Percentiles rank a stretch among this genome's conserved stretches.
phyloP scores from a whole-genome alignment of 345 rosid species.

The Anastatica hierochuntica region DNA sequence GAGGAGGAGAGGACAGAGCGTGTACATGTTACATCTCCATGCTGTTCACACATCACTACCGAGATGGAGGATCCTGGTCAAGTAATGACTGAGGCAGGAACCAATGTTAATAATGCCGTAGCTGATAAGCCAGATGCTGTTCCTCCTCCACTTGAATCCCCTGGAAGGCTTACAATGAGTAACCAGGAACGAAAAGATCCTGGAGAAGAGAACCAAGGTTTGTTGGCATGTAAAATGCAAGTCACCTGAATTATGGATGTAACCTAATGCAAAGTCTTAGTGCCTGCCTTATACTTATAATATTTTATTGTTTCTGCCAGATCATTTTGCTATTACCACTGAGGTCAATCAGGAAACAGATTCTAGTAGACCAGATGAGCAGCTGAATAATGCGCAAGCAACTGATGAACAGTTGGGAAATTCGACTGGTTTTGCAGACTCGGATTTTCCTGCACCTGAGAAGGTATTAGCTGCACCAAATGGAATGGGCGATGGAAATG shows the following conservation, averaged over 20 bases:
- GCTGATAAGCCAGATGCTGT: conserved; percentile 23
- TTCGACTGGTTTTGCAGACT: conserved; percentile 22
- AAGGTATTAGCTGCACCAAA: conserved; percentile 56
- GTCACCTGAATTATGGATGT: background rate
- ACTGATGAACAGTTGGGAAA: conserved; percentile 34
- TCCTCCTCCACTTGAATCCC: conserved; percentile 23
- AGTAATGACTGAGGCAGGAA: conserved; percentile 22
- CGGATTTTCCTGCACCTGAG: conserved; percentile 69
- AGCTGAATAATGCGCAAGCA: conserved; percentile 20
- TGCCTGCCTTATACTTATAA: background rate
- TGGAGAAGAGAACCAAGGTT: conserved; percentile 18
- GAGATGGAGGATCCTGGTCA: conserved; percentile 34
- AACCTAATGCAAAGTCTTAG: conserved; percentile 9
- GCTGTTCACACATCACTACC: conserved; percentile 33
- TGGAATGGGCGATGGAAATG: conserved; percentile 35
- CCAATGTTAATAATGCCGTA: conserved; percentile 13
- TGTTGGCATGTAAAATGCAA: conserved; percentile 8
- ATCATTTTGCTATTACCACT: conserved; percentile 4
- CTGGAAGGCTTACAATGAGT: conserved; percentile 25
- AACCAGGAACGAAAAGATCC: conserved; percentile 23
- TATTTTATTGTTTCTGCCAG: conserved; percentile 15
- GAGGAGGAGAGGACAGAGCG: conserved; percentile 34
- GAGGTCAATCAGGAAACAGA: conserved; percentile 35
- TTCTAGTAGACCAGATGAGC: conserved; percentile 33
- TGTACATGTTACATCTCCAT: conserved; percentile 33